Percentiles rank a stretch among this genome's conserved stretches.
phyloP scores from a whole-genome alignment of 1,284 basidiomycete genomes.

The Tremellales sp. region DNA sequence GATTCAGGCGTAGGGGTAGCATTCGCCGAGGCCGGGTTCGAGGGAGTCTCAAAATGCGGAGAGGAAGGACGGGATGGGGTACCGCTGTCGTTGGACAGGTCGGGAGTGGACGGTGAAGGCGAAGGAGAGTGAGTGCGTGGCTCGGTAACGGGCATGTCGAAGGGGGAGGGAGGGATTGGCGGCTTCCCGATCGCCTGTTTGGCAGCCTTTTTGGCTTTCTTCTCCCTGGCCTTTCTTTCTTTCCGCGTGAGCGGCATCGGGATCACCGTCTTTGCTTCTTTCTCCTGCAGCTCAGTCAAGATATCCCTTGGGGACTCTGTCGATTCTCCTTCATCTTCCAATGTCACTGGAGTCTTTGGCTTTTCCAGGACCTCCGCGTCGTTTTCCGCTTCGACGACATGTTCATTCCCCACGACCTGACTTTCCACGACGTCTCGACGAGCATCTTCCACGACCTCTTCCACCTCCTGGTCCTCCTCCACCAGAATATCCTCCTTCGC shows the following conservation, averaged over 20 bases:
- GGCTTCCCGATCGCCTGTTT: too few relatives aligned
- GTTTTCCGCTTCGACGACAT: background rate
- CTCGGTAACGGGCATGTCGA: background rate
- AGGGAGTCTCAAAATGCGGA: too few relatives aligned
- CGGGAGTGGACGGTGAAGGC: background rate
- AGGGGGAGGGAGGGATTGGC: background rate
- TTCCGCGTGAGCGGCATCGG: too few relatives aligned
- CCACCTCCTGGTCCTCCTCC: background rate
- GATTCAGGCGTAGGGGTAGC: too few relatives aligned
- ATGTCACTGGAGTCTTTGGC: background rate
- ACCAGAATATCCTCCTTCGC: background rate
- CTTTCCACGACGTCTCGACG: background rate
- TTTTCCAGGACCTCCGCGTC: background rate
- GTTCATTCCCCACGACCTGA: background rate
- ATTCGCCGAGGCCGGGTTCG: too few relatives aligned
- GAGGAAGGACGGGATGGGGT: too few relatives aligned
- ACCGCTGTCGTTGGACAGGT: background rate
- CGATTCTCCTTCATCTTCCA: too few relatives aligned
- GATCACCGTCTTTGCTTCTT: too few relatives aligned
- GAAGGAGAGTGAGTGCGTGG: background rate
- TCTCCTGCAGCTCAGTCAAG: too few relatives aligned
- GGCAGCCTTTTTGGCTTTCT: too few relatives aligned
- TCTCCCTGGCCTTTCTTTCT: too few relatives aligned
- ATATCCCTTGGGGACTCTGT: too few relatives aligned
- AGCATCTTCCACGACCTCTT: background rate